phyloP scores from a whole-genome alignment of 2,329 filamentous ascomycete species.

The Huntiella abstrusa region DNA sequence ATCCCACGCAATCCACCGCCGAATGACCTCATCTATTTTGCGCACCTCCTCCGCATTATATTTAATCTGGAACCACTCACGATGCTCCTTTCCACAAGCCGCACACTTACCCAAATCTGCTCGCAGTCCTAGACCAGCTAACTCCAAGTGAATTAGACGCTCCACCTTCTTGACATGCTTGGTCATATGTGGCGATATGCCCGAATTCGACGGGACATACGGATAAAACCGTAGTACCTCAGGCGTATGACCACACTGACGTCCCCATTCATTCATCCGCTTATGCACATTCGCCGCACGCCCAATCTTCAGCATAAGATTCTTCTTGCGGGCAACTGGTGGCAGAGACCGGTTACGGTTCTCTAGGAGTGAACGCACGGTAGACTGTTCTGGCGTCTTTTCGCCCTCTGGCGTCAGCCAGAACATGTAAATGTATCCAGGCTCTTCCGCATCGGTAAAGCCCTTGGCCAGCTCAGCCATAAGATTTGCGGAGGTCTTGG shows the following conservation, averaged over 20 bases:
- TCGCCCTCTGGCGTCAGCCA: slow-evolving; percentile 53
- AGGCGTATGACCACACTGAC: slow-evolving; percentile 78
- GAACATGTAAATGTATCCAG: slow-evolving; percentile 97
- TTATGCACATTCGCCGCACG: slow-evolving; percentile 68
- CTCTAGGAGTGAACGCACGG: slow-evolving; percentile 6
- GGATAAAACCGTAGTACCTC: slow-evolving; percentile 86
- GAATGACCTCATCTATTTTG: slow-evolving; percentile 48
- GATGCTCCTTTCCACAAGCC: slow-evolving; percentile 66
- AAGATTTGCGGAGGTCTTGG: slow-evolving; percentile 49
- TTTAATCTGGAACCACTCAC: slow-evolving; percentile 89
- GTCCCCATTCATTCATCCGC: slow-evolving; percentile 79
- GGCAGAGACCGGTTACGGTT: slow-evolving; percentile 18
- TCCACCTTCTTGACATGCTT: slow-evolving; percentile 79
- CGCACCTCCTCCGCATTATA: slow-evolving; percentile 52
- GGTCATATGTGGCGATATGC: slow-evolving; percentile 42
- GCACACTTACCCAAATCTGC: slow-evolving; percentile 41
- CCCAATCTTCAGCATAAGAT: slow-evolving; percentile 50
- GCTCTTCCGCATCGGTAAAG: slow-evolving; percentile 46
- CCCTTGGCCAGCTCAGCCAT: slow-evolving; percentile 60
- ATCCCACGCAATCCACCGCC: slow-evolving; percentile 75
- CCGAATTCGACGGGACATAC: slow-evolving; percentile 35
- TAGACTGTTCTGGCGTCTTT: background rate
- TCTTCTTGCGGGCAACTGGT: slow-evolving; percentile 26
- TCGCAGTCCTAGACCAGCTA: slow-evolving; percentile 42
- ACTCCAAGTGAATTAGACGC: slow-evolving; percentile 73